Percentiles rank a stretch among this genome's conserved stretches.
These are phyloP conservation scores for Pythium monospermum DNA, from an alignment of 352 stramenopile genomes.

Conservation along the genomic window DNA sequence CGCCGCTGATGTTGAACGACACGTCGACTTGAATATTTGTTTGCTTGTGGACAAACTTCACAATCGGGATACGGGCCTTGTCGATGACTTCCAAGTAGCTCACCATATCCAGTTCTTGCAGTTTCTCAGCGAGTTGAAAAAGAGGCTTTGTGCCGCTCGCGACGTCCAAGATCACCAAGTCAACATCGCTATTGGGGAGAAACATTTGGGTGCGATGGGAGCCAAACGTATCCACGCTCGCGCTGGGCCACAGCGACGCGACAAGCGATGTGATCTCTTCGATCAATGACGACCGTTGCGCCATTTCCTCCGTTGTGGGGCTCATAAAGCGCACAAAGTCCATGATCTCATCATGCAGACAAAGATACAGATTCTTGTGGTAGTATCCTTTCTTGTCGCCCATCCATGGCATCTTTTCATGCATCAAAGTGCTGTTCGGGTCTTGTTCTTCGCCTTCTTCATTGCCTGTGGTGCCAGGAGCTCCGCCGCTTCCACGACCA, in stretches of 20 bases:
- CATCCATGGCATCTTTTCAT: slow-evolving; percentile 71
- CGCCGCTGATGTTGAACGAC: slow-evolving; percentile 87
- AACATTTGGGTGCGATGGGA: slow-evolving; percentile 92
- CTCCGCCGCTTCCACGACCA: no score
- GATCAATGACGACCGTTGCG: slow-evolving; percentile 60
- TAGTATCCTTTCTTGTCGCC: slow-evolving; percentile 47
- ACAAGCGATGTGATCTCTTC: slow-evolving; percentile 67
- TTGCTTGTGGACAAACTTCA: slow-evolving; percentile 93
- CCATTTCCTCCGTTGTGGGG: slow-evolving; percentile 74
- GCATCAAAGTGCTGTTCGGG: slow-evolving; percentile 25
- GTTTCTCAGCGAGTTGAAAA: slow-evolving; percentile 43
- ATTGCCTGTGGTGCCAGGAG: background rate
- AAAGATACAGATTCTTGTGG: slow-evolving; percentile 72
- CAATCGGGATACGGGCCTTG: slow-evolving; percentile 93
- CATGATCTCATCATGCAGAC: slow-evolving; percentile 95
- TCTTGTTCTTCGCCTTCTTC: slow-evolving; percentile 31
- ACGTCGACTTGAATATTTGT: slow-evolving; percentile 91
- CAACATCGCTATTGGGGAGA: slow-evolving; percentile 91
- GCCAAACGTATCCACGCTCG: slow-evolving; percentile 88
- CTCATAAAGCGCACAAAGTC: slow-evolving; percentile 91
- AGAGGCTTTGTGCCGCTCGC: slow-evolving; percentile 47
- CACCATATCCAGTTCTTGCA: slow-evolving; percentile 67
- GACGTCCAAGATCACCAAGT: slow-evolving; percentile 89
- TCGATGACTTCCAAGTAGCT: slow-evolving; percentile 94
- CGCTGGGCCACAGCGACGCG: slow-evolving; percentile 44